Percentiles rank a stretch among this genome's conserved stretches.
Evolutionary conservation across 345 rosid genomes (phyloP).

Genomic region (Microcos paniculata): DNA sequence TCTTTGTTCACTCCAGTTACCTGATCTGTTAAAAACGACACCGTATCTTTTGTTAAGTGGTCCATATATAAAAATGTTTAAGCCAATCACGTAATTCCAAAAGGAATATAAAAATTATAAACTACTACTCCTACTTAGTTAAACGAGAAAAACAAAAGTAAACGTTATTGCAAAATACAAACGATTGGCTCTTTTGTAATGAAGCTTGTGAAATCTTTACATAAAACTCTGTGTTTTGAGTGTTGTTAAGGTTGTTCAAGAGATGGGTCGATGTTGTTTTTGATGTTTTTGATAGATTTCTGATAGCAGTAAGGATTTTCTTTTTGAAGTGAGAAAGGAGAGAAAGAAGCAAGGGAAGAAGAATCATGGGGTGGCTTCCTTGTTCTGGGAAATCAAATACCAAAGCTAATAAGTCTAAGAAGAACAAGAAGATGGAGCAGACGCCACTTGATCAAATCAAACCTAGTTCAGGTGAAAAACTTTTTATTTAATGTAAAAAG

Average conservation of each 20-base stretch:
- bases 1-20: background rate
- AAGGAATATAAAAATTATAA: background rate
- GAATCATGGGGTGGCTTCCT: slow-evolving; percentile 67
- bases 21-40: background rate
- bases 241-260: background rate
- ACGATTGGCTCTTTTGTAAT: background rate
- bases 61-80: background rate
- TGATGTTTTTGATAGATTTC: background rate
- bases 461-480: slow-evolving; percentile 39
- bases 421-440: slow-evolving; percentile 35
- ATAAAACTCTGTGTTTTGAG: background rate
- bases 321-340: background rate
- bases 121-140: no score
- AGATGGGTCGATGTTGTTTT: background rate
- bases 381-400: slow-evolving; percentile 62
- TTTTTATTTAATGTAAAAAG: background rate
- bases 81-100: background rate
- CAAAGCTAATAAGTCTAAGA: slow-evolving; percentile 32
- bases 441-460: slow-evolving; percentile 34
- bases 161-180: slow-evolving; percentile 1
- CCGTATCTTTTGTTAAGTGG: background rate
- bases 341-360: background rate
- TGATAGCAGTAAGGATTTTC: background rate
- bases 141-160: background rate
- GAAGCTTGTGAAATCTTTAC: background rate